Conservation (phyloP, 495 filamentous ascomycete species). For the Jackrogersella minutella region DNA sequence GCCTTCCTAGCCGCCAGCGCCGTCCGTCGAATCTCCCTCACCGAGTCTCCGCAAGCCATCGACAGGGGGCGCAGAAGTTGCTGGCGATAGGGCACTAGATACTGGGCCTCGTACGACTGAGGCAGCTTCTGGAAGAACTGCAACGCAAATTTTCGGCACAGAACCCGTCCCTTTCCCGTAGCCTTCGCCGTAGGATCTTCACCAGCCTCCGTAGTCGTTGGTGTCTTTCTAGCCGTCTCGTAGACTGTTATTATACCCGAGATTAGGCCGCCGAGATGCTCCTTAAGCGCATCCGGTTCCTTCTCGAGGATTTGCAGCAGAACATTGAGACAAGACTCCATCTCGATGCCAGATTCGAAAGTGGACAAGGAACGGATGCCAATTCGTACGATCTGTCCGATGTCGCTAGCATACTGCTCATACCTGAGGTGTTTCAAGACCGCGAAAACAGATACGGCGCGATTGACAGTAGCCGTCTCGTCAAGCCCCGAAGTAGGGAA, state of each 20-base stretch:
- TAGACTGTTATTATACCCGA: constrained; percentile 43
- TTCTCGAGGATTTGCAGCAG: constrained; percentile 50
- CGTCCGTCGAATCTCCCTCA: constrained; percentile 52
- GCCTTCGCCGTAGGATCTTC: constrained; percentile 4
- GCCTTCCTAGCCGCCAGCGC: constrained; percentile 52
- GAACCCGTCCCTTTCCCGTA: constrained; percentile 9
- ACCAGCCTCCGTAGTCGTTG: neutral
- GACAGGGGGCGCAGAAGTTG: constrained; percentile 51
- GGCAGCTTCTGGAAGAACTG: constrained; percentile 52
- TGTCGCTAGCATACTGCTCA: constrained; percentile 52
- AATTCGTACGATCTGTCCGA: constrained; percentile 46
- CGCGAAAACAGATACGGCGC: constrained; percentile 43
- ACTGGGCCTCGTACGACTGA: constrained; percentile 49
- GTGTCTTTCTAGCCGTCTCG: constrained; percentile 33
- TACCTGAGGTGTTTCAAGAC: constrained; percentile 53
- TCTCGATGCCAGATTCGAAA: constrained; percentile 35
- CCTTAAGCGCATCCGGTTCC: constrained; percentile 46
- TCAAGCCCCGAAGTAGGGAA: constrained; percentile 21
- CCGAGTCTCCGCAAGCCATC: constrained; percentile 53
- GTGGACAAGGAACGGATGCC: constrained; percentile 49
- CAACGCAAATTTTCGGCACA: constrained; percentile 49
- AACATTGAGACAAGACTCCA: constrained; percentile 48
- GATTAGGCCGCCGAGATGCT: constrained; percentile 50
- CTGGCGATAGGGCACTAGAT: constrained; percentile 46
- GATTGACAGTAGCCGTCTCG: constrained; percentile 26